Conservation (phyloP, 2,329 filamentous ascomycete genomes). For the Monilinia vaccinii-corymbosi region DNA sequence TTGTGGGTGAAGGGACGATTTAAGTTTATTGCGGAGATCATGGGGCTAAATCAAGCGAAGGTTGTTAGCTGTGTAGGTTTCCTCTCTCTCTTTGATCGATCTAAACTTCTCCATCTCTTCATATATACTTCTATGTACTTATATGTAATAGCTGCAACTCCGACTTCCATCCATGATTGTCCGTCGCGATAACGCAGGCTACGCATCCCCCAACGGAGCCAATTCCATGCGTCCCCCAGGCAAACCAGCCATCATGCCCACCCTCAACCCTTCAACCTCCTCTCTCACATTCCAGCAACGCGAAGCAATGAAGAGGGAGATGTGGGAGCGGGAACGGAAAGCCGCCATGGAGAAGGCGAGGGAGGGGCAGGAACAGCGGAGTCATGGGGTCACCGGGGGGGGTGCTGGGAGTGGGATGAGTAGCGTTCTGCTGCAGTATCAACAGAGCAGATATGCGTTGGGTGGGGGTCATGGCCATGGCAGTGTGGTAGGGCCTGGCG, state of each 20-base stretch:
- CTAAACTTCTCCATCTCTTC: too few relatives aligned
- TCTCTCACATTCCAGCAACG: constrained; percentile 35
- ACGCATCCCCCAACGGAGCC: not conserved
- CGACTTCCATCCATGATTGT: constrained; percentile 56
- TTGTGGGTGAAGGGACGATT: constrained; percentile 46
- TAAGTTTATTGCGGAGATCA: constrained; percentile 43
- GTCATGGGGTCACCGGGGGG: constrained; percentile 10
- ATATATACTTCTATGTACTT: not conserved
- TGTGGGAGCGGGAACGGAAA: constrained; percentile 36
- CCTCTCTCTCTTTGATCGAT: not conserved
- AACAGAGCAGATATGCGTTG: not conserved
- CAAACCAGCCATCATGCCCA: not conserved
- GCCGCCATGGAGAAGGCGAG: constrained; percentile 27
- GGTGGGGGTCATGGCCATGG: too few relatives aligned
- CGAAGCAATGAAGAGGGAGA: constrained; percentile 39
- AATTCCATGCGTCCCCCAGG: not conserved
- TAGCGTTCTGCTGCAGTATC: not conserved
- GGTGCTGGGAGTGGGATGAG: not conserved
- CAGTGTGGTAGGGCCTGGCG: not conserved
- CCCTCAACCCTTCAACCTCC: not conserved
- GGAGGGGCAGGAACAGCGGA: not conserved
- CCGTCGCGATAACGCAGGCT: constrained; percentile 24
- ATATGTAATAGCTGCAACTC: constrained; percentile 39
- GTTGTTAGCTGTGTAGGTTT: constrained; percentile 43
- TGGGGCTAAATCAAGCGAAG: constrained; percentile 50